Conservation (phyloP, 768 basidiomycete genomes). For the Hygrocybe punicea region DNA sequence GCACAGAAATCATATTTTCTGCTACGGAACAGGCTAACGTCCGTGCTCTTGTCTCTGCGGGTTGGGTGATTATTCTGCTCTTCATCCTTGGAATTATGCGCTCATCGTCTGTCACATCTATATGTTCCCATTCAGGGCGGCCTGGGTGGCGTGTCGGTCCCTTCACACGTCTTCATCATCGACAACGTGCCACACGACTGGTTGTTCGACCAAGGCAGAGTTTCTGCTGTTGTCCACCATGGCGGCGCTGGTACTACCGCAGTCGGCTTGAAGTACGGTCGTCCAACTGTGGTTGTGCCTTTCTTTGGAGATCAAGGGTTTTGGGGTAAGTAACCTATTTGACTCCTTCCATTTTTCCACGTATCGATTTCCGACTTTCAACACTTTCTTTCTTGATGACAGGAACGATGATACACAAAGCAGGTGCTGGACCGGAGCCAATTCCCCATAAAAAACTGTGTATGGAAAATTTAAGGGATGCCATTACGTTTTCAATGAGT, state of each 20-base stretch:
- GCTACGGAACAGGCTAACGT: slow-evolving; percentile 54
- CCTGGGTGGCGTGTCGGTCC: slow-evolving; percentile 50
- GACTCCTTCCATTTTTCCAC: slow-evolving; percentile 20
- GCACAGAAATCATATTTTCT: slow-evolving; percentile 53
- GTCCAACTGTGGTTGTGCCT: slow-evolving; percentile 59
- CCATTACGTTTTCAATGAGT: slow-evolving; percentile 48
- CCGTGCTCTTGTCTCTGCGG: slow-evolving; percentile 59
- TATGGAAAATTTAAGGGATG: slow-evolving; percentile 49
- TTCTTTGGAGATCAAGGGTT: slow-evolving; percentile 67
- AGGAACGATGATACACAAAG: slow-evolving; percentile 61
- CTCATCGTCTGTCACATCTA: neutral
- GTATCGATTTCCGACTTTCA: slow-evolving; percentile 23
- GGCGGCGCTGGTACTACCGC: slow-evolving; percentile 69
- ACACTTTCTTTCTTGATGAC: too few species aligned
- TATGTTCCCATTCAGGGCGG: slow-evolving; percentile 40
- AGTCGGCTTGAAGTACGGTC: slow-evolving; percentile 54
- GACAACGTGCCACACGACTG: slow-evolving; percentile 68
- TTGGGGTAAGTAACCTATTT: slow-evolving; percentile 39
- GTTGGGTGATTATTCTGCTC: slow-evolving; percentile 45
- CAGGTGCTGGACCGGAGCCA: slow-evolving; percentile 60
- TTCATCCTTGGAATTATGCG: too few species aligned
- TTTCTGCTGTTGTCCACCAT: slow-evolving; percentile 59
- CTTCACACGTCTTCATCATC: slow-evolving; percentile 56
- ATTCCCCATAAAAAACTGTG: slow-evolving; percentile 53
- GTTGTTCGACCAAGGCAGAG: slow-evolving; percentile 55